Percentiles rank a stretch among this genome's conserved stretches.
phyloP scores from a whole-genome alignment of 148 eudicot genomes.

The Dysphania ambrosioides region DNA sequence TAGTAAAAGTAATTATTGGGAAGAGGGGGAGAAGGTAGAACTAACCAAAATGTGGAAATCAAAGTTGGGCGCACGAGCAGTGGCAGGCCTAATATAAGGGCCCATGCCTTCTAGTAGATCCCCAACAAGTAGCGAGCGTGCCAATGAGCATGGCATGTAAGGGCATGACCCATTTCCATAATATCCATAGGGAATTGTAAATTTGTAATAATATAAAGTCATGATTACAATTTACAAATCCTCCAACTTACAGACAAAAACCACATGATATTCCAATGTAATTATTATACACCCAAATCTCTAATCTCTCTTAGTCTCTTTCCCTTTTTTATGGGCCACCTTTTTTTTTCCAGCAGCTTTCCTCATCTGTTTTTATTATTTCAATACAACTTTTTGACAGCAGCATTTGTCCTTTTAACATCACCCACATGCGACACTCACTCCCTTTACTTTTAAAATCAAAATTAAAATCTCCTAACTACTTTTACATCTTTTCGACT shows the following conservation, averaged over 20 bases:
- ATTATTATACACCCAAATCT: slow-evolving; percentile 1
- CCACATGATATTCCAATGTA: slow-evolving; percentile 1
- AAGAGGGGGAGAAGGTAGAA: neutral
- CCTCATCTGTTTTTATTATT: slow-evolving; percentile 10
- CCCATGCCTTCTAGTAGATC: slow-evolving; percentile 4
- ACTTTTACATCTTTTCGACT: slow-evolving; percentile 13
- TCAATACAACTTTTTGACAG: slow-evolving; percentile 15
- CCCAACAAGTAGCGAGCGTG: slow-evolving; percentile 6
- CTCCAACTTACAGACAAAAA: neutral
- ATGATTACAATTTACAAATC: slow-evolving; percentile 1
- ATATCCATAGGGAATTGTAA: too few relatives aligned
- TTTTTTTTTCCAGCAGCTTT: slow-evolving; percentile 3
- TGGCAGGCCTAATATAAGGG: slow-evolving; percentile 6
- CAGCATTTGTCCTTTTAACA: slow-evolving; percentile 30
- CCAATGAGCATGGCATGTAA: neutral
- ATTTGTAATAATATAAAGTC: neutral
- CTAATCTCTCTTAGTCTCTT: neutral
- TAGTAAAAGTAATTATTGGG: neutral
- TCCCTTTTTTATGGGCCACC: too few relatives aligned
- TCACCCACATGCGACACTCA: slow-evolving; percentile 34
- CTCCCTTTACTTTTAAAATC: neutral
- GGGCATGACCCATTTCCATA: neutral
- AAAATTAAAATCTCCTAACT: slow-evolving; percentile 3
- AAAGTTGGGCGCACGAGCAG: neutral
- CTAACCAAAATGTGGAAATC: neutral